Percentiles rank a stretch among this genome's conserved stretches.
These are phyloP conservation scores for Boehmeria nivea DNA, from an alignment of 306 rosid genomes.

Conservation along the genomic window DNA sequence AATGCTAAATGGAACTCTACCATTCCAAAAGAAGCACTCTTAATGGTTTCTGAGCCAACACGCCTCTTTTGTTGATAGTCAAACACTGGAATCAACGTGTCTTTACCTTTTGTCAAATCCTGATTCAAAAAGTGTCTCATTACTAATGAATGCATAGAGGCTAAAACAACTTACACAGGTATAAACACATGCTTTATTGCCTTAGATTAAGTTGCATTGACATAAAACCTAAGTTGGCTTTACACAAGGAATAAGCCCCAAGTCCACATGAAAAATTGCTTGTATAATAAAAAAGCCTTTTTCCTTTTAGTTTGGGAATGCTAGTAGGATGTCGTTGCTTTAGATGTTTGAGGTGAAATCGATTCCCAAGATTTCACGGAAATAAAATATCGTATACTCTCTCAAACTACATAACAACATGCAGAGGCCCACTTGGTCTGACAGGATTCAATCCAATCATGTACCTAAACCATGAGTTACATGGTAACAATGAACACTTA, in stretches of 20 bases:
- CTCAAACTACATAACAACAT: constrained; percentile 6
- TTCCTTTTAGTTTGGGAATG: too few relatives aligned
- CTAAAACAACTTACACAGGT: background rate
- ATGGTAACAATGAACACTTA: constrained; percentile 34
- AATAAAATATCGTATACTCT: background rate
- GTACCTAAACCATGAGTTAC: background rate
- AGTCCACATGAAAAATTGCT: background rate
- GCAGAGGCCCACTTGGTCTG: constrained; percentile 12
- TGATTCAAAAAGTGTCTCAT: constrained; percentile 24
- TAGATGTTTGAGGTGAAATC: too few relatives aligned
- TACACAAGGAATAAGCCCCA: too few relatives aligned
- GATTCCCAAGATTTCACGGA: background rate
- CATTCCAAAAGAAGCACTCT: constrained; percentile 86
- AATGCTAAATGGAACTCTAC: constrained; percentile 33
- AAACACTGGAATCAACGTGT: constrained; percentile 66
- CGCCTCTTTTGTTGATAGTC: constrained; percentile 87
- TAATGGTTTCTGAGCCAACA: constrained; percentile 61
- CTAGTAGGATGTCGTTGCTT: too few relatives aligned
- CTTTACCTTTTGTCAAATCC: constrained; percentile 89
- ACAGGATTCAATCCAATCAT: constrained; percentile 5
- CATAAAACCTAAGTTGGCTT: too few relatives aligned
- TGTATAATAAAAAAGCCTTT: too few relatives aligned
- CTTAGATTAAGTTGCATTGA: too few relatives aligned
- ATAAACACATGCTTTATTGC: too few relatives aligned
- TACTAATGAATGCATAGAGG: constrained; percentile 6